phyloP scores from a whole-genome alignment of 129 eudicot species.

The Silybum marianum region DNA sequence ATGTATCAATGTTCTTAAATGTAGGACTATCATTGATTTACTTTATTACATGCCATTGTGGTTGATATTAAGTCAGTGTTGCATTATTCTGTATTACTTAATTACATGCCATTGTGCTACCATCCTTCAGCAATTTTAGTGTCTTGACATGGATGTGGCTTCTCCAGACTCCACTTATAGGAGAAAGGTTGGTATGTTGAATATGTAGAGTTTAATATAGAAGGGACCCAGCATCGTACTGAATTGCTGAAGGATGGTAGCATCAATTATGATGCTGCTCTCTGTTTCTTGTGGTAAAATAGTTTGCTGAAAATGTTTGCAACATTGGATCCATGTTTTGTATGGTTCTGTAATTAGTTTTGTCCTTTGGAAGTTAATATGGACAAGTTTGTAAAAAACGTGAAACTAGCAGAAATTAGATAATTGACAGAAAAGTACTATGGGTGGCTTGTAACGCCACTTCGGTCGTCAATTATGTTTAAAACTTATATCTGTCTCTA shows the following conservation, averaged over 20 bases:
- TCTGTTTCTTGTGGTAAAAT: too few relatives aligned
- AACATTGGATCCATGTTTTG: neutral
- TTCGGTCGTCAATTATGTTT: neutral
- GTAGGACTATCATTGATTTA: neutral
- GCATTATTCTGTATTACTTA: neutral
- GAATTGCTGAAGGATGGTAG: neutral
- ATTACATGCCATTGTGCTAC: too few relatives aligned
- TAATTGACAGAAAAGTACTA: neutral
- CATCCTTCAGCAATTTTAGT: neutral
- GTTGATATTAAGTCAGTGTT: neutral
- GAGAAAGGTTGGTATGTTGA: neutral
- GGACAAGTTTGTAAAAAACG: neutral
- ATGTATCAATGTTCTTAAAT: neutral
- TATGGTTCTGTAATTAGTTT: neutral
- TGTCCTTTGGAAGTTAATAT: neutral
- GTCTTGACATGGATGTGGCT: neutral
- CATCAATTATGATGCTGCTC: too few relatives aligned
- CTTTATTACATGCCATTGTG: neutral
- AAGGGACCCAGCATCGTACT: neutral
- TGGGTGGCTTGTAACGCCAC: neutral
- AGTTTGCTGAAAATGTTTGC: neutral
- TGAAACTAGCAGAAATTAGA: neutral
- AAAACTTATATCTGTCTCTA: too few relatives aligned
- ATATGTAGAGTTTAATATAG: neutral
- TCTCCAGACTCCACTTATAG: neutral